Evolutionary conservation across 306 rosid species (phyloP), one percentile per base, ranked within the genome.

Genomic region (Prunus padus): DNA sequence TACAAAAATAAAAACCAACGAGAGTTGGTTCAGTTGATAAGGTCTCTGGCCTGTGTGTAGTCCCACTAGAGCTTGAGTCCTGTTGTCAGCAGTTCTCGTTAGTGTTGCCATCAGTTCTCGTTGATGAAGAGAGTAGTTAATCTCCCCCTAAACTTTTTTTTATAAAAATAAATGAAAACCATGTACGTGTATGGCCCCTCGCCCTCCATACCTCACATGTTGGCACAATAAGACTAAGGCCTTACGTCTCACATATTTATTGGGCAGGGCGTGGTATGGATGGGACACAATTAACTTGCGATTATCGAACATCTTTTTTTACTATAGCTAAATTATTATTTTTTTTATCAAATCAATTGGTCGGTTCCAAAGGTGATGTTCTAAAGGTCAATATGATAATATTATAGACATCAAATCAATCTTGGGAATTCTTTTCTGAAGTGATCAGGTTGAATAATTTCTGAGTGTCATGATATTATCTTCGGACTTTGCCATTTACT

Each of bases 121-220:
- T n/a, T n/a, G n/a, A n/a, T n/a, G n/a, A n/a, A n/a, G n/a, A n/a
- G n/a, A n/a, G n/a, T n/a, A n/a, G n/a, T n/a, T n/a, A n/a, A n/a
- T n/a, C n/a, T n/a, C n/a, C n/a, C n/a, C n/a, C n/a, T n/a, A n/a
- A n/a, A n/a, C n/a, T n/a, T n/a, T n/a, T n/a, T n/a, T n/a, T n/a
- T n/a, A 69, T 52, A 23, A 20, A 47, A 45, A 51, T 15, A 65
- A 81, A 72, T 33, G 69, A 74, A 71, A 11, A 63, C 44, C 72
- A 15, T 25, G 20, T 18, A 45, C 74, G 15, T 33, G 20, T 63
- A 52, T 72, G 93, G 90, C 72, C 89, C 90, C 85, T 76, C 22
- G 78, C 16, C 79, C 45, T 73, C 76, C 81, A 72, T 69, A 47
- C 80, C 75, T 85, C 90, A 84, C 88, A 84, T 86, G 91, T 71